These are phyloP conservation scores for Suillus paluster DNA, from an alignment of 768 basidiomycete species.

Conservation along the genomic window DNA sequence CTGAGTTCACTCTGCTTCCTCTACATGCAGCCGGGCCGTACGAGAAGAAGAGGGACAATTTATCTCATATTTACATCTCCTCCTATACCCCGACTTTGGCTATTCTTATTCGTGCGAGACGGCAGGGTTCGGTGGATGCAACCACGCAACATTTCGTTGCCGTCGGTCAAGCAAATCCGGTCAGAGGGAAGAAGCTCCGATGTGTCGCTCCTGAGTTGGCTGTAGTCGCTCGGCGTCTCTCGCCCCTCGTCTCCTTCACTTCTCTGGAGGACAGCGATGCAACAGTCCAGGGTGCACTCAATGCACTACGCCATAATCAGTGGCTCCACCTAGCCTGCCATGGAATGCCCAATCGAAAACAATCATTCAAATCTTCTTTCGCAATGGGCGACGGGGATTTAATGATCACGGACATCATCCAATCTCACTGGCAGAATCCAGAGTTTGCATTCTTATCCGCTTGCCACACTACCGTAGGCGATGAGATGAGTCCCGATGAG, in stretches of 20 bases:
- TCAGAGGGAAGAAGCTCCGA: conserved; percentile 9
- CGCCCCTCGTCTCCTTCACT: conserved; percentile 14
- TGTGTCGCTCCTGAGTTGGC: conserved; percentile 19
- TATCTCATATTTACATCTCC: conserved; percentile 30
- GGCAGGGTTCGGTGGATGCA: background rate
- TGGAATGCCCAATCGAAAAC: conserved; percentile 19
- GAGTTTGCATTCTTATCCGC: conserved; percentile 40
- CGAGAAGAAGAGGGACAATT: conserved; percentile 12
- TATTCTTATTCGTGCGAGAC: conserved; percentile 27
- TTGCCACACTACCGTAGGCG: conserved; percentile 33
- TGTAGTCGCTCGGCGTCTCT: conserved; percentile 10
- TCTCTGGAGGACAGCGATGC: conserved; percentile 16
- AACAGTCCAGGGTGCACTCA: conserved; percentile 16
- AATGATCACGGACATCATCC: conserved; percentile 26
- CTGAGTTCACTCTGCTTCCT: conserved; percentile 32
- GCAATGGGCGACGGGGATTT: conserved; percentile 3
- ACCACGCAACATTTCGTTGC: conserved; percentile 11
- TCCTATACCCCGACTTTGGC: conserved; percentile 39
- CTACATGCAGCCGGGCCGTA: conserved; percentile 38
- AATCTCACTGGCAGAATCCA: conserved; percentile 14
- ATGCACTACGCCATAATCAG: conserved; percentile 18
- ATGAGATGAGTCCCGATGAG: conserved; percentile 28
- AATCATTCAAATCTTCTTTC: conserved; percentile 21
- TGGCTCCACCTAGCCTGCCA: conserved; percentile 41
- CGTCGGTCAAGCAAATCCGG: conserved; percentile 21